phyloP scores from a whole-genome alignment of 106 monocot species.

The Triglochin maritima region DNA sequence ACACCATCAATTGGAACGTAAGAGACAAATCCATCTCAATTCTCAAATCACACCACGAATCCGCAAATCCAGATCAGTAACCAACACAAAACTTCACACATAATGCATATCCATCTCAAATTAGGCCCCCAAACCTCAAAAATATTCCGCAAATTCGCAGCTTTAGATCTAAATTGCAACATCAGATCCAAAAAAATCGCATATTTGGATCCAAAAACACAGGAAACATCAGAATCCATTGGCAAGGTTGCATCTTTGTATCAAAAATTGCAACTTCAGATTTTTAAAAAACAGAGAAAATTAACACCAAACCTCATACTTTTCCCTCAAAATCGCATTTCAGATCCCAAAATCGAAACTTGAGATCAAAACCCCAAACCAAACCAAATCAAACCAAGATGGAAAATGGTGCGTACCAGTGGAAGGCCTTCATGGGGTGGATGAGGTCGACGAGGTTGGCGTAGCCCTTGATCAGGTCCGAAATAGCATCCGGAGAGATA shows the following conservation, averaged over 20 bases:
- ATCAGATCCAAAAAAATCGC: too few species aligned
- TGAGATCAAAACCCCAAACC: not conserved
- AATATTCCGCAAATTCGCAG: too few species aligned
- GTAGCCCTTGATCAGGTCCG: conserved; percentile 58
- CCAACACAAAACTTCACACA: too few species aligned
- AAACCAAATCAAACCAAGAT: not conserved
- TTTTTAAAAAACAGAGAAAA: not conserved
- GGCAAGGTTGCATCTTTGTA: too few species aligned
- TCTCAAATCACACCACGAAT: too few species aligned
- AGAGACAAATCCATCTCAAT: too few species aligned
- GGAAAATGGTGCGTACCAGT: conserved; percentile 29
- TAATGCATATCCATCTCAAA: too few species aligned
- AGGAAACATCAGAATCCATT: too few species aligned
- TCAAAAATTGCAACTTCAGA: not conserved
- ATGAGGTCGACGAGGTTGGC: conserved; percentile 47
- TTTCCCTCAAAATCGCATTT: not conserved
- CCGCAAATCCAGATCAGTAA: too few species aligned
- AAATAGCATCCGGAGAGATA: conserved; percentile 31
- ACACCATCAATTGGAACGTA: too few species aligned
- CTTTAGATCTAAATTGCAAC: too few species aligned
- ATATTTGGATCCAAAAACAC: not conserved
- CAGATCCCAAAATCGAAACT: not conserved
- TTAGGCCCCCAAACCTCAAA: too few species aligned
- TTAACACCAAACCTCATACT: not conserved
- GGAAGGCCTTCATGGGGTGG: conserved; percentile 65